These are phyloP conservation scores for Cercospora sp. DNA, from an alignment of 2,329 filamentous ascomycete genomes.

Conservation along the genomic window DNA sequence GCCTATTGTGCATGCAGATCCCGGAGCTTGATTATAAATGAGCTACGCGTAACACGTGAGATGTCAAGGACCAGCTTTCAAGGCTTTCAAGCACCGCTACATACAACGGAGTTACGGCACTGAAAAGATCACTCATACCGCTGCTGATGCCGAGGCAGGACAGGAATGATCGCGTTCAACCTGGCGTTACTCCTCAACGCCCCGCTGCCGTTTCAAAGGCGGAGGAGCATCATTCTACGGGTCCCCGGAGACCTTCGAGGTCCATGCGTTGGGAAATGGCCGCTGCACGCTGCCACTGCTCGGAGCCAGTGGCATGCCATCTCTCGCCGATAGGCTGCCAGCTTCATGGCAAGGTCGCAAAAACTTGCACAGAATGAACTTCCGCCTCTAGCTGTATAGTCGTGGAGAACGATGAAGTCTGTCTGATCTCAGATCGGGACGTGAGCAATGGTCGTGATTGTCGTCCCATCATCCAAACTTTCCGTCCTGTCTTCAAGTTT, in stretches of 20 bases:
- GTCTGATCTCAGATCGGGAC: conserved; percentile 14
- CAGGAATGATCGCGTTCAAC: background rate
- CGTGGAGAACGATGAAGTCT: background rate
- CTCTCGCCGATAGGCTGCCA: background rate
- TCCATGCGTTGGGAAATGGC: background rate
- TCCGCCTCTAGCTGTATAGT: background rate
- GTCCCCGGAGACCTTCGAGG: background rate
- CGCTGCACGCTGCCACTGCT: background rate
- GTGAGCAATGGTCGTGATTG: conserved; percentile 53
- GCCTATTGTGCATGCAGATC: conserved; percentile 3
- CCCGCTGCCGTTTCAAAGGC: background rate
- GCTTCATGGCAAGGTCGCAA: background rate
- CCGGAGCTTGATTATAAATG: conserved; percentile 10
- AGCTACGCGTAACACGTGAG: background rate
- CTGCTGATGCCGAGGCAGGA: background rate
- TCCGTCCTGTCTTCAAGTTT: conserved; percentile 62
- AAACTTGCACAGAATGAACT: background rate
- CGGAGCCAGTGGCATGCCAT: background rate
- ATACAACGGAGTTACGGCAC: background rate
- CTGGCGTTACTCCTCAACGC: background rate
- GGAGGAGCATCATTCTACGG: background rate
- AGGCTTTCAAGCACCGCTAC: too few relatives aligned
- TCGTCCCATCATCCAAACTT: conserved; percentile 65
- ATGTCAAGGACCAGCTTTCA: background rate
- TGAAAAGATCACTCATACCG: background rate